Evolutionary conservation across 2,329 filamentous ascomycete species (phyloP), one percentile per base, ranked within the genome.

Genomic region (Teratosphaeria nubilosa): DNA sequence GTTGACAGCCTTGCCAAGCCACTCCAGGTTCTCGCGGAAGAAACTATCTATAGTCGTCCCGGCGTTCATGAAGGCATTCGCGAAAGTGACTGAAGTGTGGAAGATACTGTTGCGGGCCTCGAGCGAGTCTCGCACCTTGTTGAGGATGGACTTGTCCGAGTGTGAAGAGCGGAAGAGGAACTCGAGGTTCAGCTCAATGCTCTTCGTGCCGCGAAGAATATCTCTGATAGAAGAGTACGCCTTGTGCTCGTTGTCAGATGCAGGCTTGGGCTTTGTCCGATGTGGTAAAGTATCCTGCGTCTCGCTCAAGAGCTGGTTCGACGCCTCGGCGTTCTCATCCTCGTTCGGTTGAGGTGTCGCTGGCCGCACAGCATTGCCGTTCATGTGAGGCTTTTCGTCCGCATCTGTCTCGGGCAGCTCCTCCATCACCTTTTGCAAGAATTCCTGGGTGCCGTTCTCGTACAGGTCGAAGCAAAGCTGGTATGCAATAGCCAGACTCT

Each of bases 21-120:
- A 99, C 65, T 99, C 94, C 25, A 99, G 77, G 71, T 99, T 99
- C 70, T 97, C 91, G 7, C 95, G 84, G 84, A 99, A 97, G 77
- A 99, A 99, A 69, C 92, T 95, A 76, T 99, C 94, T 68, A 96
- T 94, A 0, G 92, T 96, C 0, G 94, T 99, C 59, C 94, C 95
- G 56, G 95, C 91, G 72, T 99, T 95, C 94, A 99, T 99, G 73
- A 99, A 97, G 11, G 91, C 94, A 69, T 97, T 97, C 70, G 92
- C 94, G 69, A 99, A 94, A 0, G 94, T 97, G 58, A 99, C 90
- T 3, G 91, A 91, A 1, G 91, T 95, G 74, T 99, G 94, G 82
- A 97, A 97, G 66, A 99, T 99, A 32, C 92, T 97, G 76, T 96
- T 97, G 56, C 95, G 85, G 37, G 91, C 91, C 71, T 99, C 94